A percentile compares a stretch with the other conserved stretches of the same genome.
phyloP scores from a whole-genome alignment of 1,284 basidiomycete genomes.

The Pulveroboletus sp. region DNA sequence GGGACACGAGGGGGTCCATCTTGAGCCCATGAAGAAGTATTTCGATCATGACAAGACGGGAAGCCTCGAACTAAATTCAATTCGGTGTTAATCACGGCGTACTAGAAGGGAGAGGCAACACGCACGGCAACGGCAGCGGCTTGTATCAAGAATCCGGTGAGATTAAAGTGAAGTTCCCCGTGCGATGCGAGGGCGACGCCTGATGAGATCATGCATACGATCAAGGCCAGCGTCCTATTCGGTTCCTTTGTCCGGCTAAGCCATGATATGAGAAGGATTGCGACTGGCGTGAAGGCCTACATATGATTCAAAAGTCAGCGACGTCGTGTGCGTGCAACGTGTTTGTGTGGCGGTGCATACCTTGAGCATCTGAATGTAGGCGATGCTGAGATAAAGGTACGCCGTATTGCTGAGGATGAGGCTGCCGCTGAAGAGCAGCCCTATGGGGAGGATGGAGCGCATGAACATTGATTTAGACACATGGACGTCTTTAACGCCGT shows the following conservation, averaged over 20 bases:
- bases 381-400: slow-evolving; percentile 88
- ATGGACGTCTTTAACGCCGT: slow-evolving; percentile 85
- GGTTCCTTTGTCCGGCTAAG: slow-evolving; percentile 88
- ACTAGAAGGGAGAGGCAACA: slow-evolving; percentile 18
- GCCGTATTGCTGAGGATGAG: slow-evolving; percentile 94
- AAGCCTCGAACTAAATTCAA: slow-evolving; percentile 72
- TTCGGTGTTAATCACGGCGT: slow-evolving; percentile 5
- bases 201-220: slow-evolving; percentile 89
- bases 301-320: slow-evolving; percentile 9
- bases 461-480: slow-evolving; percentile 84
- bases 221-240: slow-evolving; percentile 75
- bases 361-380: slow-evolving; percentile 99
- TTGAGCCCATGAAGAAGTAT: slow-evolving; percentile 93
- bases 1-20: slow-evolving; percentile 94
- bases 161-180: slow-evolving; percentile 85
- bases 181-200: slow-evolving; percentile 89
- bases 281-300: slow-evolving; percentile 96
- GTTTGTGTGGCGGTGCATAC: slow-evolving; percentile 39
- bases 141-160: slow-evolving; percentile 85
- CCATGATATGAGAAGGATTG: slow-evolving; percentile 95
- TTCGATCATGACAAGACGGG: slow-evolving; percentile 95
- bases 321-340: background rate
- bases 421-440: slow-evolving; percentile 88
- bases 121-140: slow-evolving; percentile 76
- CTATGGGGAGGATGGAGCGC: slow-evolving; percentile 91